Evolutionary conservation across 2,329 filamentous ascomycete species (phyloP), one percentile per base, ranked within the genome.

Genomic region (Phoma sp.): DNA sequence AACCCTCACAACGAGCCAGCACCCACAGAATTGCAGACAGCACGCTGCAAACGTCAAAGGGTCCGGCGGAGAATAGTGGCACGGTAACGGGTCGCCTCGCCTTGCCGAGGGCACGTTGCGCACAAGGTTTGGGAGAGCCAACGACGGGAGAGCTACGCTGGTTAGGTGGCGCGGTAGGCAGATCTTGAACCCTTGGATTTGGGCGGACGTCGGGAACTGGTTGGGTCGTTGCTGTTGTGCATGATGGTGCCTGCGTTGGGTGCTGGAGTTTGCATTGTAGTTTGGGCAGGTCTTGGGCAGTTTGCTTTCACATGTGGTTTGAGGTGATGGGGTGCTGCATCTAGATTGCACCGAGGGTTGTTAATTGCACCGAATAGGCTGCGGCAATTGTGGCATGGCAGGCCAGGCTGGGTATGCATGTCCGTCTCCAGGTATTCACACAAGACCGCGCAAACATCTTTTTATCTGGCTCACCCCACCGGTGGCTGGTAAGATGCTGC

Each of bases 81-180:
- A 44, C 44, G 44, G 51, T 31, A 44, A 53, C 60, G 63, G 62
- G 57, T 65, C 64, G 64, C 51, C 57, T 62, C 64, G 62, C 25
- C 1, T 4, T 38, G 15, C 37, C 43, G 43, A 48, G 44, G 51
- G 54, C 38, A 43, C 38, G 58, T 57, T 52, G 48, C 25, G 24
- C 35, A 39, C 48, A 44, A 48, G 37, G 45, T 31, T 61, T 45
- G 38, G 47, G 29, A 29, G 38, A 39, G 49, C 49, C 49, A 38
- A 35, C 38, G 38, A 49, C 57, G 51, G 52, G 57, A 60, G 58
- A 61, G 63, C 60, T 49, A 57, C 63, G 51, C 46, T 48, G 7
- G 38, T 33, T 45, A 36, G 52, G 57, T n/a, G n/a, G n/a, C n/a
- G n/a, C n/a, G n/a, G n/a, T n/a, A n/a, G n/a, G n/a, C 52, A 43